Evolutionary conservation across 106 monocot species (phyloP), one percentile per base, ranked within the genome.

Genomic region (Posidonia australis): DNA sequence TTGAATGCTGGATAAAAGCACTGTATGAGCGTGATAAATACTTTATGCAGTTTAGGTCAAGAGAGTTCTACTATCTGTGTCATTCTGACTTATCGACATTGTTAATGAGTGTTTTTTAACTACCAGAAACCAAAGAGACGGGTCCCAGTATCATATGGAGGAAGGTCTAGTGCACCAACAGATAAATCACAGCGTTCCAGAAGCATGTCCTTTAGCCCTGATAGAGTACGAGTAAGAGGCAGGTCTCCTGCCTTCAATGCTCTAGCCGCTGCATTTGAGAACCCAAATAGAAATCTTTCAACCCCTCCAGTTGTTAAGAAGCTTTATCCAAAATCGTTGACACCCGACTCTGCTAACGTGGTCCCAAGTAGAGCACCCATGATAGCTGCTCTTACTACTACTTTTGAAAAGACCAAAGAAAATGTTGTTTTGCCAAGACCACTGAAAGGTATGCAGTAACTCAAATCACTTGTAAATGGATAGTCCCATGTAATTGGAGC

Each of bases 231-330:
- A 44, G 75, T 84, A 22, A 78, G 92, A 51, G 88, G 92, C 55
- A 82, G 92, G 53, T 93, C 92, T 25, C 92, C 92, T 26, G 88
- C 88, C 23, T 93, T 93, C 62, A 88, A 79, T 73, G 85, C 85
- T 41, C 54, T 88, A 17, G 92, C 92, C 70, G 79, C 92, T 51
- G 77, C 62, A 28, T 93, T 93, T 66, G 92, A 93, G 71, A 93
- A 85, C 36, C 66, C 79, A 17, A 81, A 81, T 17, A 77, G 92
- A 29, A 92, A 88, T 64, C 83, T 88, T 28, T 93, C 92, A 56
- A 93, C 85, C n/a, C 92, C 92, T 42, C 92, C 92, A 41, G 69
- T 75, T 19, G 77, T 78, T 23, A 75, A 74, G 29, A 93, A 88
- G 71, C 48, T 77, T 21, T 79, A 72, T 62, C 88, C 88, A 25